Conservation (phyloP, 768 basidiomycete species). For the Mycena vitilis region DNA sequence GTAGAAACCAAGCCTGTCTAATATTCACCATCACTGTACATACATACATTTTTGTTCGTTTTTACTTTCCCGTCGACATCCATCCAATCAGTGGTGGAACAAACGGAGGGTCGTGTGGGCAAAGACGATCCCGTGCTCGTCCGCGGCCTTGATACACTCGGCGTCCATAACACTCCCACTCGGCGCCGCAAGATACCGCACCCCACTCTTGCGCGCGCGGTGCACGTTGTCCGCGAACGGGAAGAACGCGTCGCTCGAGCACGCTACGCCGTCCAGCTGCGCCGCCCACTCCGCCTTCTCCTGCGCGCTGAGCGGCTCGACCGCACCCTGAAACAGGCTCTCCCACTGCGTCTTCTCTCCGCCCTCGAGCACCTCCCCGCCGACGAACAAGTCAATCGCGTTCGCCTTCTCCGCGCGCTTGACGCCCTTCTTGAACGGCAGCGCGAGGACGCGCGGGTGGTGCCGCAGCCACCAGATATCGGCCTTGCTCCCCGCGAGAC, state of each 20-base stretch:
- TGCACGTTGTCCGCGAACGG: constrained; percentile 99
- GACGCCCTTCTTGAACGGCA: constrained; percentile 97
- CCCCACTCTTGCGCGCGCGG: constrained; percentile 91
- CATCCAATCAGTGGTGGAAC: constrained; percentile 82
- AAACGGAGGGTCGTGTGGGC: constrained; percentile 88
- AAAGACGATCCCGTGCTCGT: constrained; percentile 93
- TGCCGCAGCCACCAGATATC: constrained; percentile 99
- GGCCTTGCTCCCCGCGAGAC: constrained; percentile 97
- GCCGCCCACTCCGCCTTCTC: constrained; percentile 83
- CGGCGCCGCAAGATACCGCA: constrained; percentile 90
- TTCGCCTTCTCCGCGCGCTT: constrained; percentile 99
- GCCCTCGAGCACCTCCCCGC: constrained; percentile 88
- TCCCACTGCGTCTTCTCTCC: constrained; percentile 95
- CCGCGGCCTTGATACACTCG: constrained; percentile 95
- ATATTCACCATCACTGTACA: constrained; percentile 3
- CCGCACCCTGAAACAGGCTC: constrained; percentile 79
- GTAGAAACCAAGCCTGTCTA: background rate
- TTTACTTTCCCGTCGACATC: constrained; percentile 19
- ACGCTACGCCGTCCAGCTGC: constrained; percentile 86
- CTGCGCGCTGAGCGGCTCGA: constrained; percentile 69
- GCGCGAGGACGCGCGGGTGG: constrained; percentile 90
- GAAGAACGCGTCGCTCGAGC: constrained; percentile 99
- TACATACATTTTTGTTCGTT: constrained; percentile 6
- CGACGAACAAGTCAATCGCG: constrained; percentile 96
- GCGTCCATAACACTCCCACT: constrained; percentile 97